Evolutionary conservation across 148 eudicot genomes (phyloP).

Genomic region (Linanthus parryae): DNA sequence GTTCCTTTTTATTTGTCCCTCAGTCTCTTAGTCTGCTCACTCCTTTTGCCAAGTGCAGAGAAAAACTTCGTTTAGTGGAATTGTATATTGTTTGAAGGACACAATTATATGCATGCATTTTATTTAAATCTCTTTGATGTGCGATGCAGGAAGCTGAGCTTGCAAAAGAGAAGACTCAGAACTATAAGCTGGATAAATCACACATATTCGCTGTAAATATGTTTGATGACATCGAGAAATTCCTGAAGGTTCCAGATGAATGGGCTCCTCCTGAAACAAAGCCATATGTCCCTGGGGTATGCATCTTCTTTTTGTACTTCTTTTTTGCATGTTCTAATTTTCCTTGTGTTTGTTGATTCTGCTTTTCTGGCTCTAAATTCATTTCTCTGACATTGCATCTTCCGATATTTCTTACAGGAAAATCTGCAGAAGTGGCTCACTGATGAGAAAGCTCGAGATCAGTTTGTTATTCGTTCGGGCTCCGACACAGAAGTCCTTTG

Average conservation of each 20-base stretch:
- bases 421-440: slow-evolving; percentile 88
- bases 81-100: too few species aligned
- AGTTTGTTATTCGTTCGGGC: slow-evolving; percentile 88
- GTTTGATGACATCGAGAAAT: slow-evolving; percentile 89
- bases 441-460: slow-evolving; percentile 92
- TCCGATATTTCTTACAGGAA: slow-evolving; percentile 44
- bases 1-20: too few species aligned
- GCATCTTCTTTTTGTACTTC: slow-evolving; percentile 1
- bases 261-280: slow-evolving; percentile 96
- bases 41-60: too few species aligned
- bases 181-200: slow-evolving; percentile 62
- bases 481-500: slow-evolving; percentile 83
- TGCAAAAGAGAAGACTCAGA: slow-evolving; percentile 69
- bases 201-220: slow-evolving; percentile 75
- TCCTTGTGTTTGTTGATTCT: slow-evolving; percentile 3
- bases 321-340: neutral
- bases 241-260: slow-evolving; percentile 80
- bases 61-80: too few species aligned
- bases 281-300: slow-evolving; percentile 81
- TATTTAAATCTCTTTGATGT: too few species aligned
- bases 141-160: slow-evolving; percentile 72
- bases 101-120: slow-evolving; percentile 8
- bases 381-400: neutral
- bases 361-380: neutral
- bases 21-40: too few species aligned